phyloP scores from a whole-genome alignment of 306 rosid genomes.

The Acacia crassicarpa region DNA sequence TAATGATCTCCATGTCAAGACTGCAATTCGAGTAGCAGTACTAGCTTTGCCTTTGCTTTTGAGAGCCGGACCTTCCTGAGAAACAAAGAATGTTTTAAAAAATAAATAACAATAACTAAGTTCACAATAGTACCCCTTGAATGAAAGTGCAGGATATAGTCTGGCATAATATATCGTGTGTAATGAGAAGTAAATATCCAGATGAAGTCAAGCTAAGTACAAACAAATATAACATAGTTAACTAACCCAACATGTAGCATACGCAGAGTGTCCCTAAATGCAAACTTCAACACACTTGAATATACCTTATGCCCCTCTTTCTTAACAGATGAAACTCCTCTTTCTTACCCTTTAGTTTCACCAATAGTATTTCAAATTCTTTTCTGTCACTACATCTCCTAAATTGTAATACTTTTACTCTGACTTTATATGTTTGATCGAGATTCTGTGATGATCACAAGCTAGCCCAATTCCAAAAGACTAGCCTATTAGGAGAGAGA shows the following conservation, averaged over 20 bases:
- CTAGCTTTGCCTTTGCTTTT: conserved; percentile 94
- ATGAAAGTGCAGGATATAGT: neutral
- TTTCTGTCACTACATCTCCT: neutral
- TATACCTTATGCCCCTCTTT: neutral
- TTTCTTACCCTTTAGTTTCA: neutral
- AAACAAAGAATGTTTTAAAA: conserved; percentile 33
- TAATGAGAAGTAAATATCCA: neutral
- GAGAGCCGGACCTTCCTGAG: conserved; percentile 91
- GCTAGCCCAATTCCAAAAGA: too few species aligned
- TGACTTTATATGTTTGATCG: neutral
- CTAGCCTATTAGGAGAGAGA: too few species aligned
- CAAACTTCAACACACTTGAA: neutral
- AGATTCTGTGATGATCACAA: neutral
- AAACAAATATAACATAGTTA: neutral
- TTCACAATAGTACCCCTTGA: conserved; percentile 1
- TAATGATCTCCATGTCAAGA: conserved; percentile 93
- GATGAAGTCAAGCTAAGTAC: neutral
- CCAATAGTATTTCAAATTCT: neutral
- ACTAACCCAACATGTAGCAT: neutral
- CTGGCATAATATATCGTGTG: neutral
- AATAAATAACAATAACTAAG: neutral
- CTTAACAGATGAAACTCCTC: neutral
- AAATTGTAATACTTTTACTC: neutral
- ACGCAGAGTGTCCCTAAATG: neutral
- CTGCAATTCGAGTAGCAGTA: conserved; percentile 75